Percentiles rank a stretch among this genome's conserved stretches.
These are phyloP conservation scores for Fusarium nelsonii DNA, from an alignment of 2,329 filamentous ascomycete species.

Conservation along the genomic window DNA sequence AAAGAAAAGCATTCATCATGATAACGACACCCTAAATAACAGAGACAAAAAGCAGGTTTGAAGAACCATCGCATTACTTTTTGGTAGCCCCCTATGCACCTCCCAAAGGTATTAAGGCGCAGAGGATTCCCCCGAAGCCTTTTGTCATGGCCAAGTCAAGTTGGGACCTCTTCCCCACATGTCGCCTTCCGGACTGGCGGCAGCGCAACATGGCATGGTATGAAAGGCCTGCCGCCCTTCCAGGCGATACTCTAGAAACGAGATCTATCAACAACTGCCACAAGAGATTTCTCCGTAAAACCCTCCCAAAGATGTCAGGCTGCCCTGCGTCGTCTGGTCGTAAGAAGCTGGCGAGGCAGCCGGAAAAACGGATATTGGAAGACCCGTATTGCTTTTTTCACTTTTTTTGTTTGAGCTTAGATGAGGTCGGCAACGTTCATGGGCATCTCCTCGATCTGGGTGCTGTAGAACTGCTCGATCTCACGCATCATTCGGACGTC, in stretches of 20 bases:
- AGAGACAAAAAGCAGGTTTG: conserved; percentile 52
- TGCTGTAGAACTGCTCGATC: conserved; percentile 99
- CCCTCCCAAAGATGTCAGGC: conserved; percentile 50
- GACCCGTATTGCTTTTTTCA: conserved; percentile 41
- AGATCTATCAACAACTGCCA: conserved; percentile 58
- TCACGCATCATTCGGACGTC: conserved; percentile 99
- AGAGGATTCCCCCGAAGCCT: conserved; percentile 55
- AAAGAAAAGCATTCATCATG: conserved; percentile 50
- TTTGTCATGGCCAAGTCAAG: conserved; percentile 52
- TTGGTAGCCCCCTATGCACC: conserved; percentile 56
- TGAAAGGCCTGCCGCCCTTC: conserved; percentile 36
- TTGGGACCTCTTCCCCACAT: conserved; percentile 49
- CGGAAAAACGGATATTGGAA: conserved; percentile 44
- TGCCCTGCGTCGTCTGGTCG: conserved; percentile 43
- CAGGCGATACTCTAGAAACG: conserved; percentile 54
- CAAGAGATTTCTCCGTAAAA: conserved; percentile 52
- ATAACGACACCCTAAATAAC: conserved; percentile 55
- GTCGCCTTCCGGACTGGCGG: conserved; percentile 50
- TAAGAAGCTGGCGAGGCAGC: conserved; percentile 39
- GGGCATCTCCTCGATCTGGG: conserved; percentile 99
- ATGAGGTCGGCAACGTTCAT: conserved; percentile 89
- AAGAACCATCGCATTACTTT: conserved; percentile 58
- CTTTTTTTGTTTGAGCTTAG: conserved; percentile 59
- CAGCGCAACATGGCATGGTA: conserved; percentile 24
- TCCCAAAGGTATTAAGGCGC: conserved; percentile 52